A percentile compares a stretch with the other conserved stretches of the same genome.
These are phyloP conservation scores for Chlorella variabilis DNA, from an alignment of 163 green algal genomes.

Conservation along the genomic window DNA sequence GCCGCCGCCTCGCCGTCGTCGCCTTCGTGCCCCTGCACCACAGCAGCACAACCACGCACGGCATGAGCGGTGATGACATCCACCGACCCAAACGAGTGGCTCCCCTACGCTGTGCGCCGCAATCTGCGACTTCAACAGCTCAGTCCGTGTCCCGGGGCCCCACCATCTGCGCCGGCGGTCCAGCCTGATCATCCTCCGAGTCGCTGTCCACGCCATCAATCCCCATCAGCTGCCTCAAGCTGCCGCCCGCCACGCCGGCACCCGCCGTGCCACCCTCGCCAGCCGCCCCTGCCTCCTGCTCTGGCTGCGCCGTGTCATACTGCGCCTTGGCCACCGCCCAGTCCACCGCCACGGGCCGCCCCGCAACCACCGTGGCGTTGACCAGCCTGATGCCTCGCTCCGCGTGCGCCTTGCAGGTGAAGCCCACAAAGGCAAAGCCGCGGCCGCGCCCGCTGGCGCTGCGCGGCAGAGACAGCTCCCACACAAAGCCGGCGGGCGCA, in stretches of 20 bases:
- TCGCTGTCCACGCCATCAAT: conserved; percentile 30
- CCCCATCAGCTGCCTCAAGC: conserved; percentile 21
- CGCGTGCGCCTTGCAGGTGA: conserved; percentile 83
- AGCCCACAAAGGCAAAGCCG: conserved; percentile 96
- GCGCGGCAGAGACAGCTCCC: conserved; percentile 85
- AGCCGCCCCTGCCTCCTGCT: not conserved
- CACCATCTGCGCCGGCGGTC: not conserved
- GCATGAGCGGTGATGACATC: no score
- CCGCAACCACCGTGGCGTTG: conserved; percentile 82
- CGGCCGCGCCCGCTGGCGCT: conserved; percentile 65
- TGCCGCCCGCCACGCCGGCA: no score
- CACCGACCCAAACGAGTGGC: no score
- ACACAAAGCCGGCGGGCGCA: conserved; percentile 79
- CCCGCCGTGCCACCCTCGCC: conserved; percentile 32
- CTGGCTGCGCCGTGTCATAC: conserved; percentile 51
- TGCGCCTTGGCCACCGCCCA: conserved; percentile 92
- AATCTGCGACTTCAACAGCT: no score
- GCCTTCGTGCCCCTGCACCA: conserved; percentile 16
- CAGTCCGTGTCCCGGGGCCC: no score
- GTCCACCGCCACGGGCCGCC: conserved; percentile 87
- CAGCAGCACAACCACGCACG: not conserved
- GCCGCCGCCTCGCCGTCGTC: conserved; percentile 32
- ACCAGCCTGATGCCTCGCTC: conserved; percentile 77
- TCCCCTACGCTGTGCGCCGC: no score
- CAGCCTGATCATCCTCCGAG: conserved; percentile 17